Base-by-base conservation (phyloP, 345 rosid species). In the Hibiscus mutabilis region DNA sequence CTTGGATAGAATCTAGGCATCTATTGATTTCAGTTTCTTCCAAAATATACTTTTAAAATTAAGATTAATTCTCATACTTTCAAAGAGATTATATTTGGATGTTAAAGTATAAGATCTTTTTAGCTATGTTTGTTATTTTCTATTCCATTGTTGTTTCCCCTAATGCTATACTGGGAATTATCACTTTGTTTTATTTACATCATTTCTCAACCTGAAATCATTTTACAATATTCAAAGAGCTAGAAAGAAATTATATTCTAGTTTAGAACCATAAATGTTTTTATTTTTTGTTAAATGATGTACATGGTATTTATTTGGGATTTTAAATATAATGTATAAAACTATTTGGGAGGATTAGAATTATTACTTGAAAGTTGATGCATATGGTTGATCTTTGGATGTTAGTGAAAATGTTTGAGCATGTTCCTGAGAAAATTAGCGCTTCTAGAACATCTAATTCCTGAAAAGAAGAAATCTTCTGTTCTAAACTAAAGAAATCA, bases 151-250 rank as follows among this genome's bases (percentile, higher is more conserved):
- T 64, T 24, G 27, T 40, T 42, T 42, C 15, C 52, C 18, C 18
- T 42, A 13, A 13, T 64, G 52, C 15, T 22, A 18, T 62, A 35
- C 18, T 2, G 1, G 10, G 29, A 11, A 21, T 21, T 15, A n/a
- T 33, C 0, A 6, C 67, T 62, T 62, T 18, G 46, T 24, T 35
- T 37, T 35, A 35, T 18, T 4, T 18, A 62, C 25, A 62, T 61
- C 46, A 33, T 35, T 62, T 7, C 13, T 35, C 21, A 19, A 16
- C 14, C 27, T 15, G 6, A 35, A 62, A 62, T 62, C 9, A 62
- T 62, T 62, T 62, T 35, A 62, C 27, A 37, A 62, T 62, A 62
- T 62, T 62, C 58, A 53, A 62, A 18, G 49, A 62, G 15, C 22
- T 11, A 18, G 67, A 25, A 62, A 37, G 27, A 62, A 35, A 18